Percentiles rank a stretch among this genome's conserved stretches.
Conservation (phyloP, 441 rosid genomes). For the Heliophila coronopifolia region DNA sequence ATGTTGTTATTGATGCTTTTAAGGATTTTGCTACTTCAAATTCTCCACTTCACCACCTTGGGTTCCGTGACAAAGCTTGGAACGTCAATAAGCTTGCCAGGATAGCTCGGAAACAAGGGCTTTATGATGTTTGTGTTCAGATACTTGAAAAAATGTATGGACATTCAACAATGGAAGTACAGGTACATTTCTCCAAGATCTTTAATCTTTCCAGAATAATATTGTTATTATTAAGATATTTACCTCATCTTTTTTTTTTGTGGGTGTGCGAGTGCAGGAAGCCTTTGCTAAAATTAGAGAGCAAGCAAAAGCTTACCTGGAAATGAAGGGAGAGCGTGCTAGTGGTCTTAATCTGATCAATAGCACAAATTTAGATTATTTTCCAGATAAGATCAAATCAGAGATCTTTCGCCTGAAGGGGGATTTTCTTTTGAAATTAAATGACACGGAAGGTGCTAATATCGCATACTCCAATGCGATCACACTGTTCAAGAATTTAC, state of each 20-base stretch:
- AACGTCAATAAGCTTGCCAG: slow-evolving; percentile 97
- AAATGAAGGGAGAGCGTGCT: slow-evolving; percentile 91
- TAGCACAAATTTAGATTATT: slow-evolving; percentile 90
- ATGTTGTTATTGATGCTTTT: slow-evolving; percentile 87
- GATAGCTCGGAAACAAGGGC: slow-evolving; percentile 96
- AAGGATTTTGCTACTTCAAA: slow-evolving; percentile 72
- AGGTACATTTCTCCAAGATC: slow-evolving; percentile 44
- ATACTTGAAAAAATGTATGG: slow-evolving; percentile 97
- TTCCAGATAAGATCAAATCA: slow-evolving; percentile 82
- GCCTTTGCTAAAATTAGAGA: slow-evolving; percentile 97
- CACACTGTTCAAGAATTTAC: slow-evolving; percentile 77
- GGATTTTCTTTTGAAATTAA: slow-evolving; percentile 70
- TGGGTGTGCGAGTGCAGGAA: slow-evolving; percentile 53
- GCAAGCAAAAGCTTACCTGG: slow-evolving; percentile 95
- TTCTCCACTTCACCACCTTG: slow-evolving; percentile 92
- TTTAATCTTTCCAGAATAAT: slow-evolving; percentile 7
- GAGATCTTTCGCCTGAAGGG: slow-evolving; percentile 86
- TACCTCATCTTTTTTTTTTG: slow-evolving; percentile 23
- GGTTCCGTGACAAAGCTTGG: slow-evolving; percentile 99
- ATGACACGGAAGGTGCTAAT: slow-evolving; percentile 80
- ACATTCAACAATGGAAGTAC: slow-evolving; percentile 98
- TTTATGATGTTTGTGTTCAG: slow-evolving; percentile 85
- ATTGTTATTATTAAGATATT: neutral
- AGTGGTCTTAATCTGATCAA: slow-evolving; percentile 87
- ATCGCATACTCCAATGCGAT: slow-evolving; percentile 83